These are phyloP conservation scores for Neonectria sp. DNA, from an alignment of 2,329 filamentous ascomycete species.

Conservation along the genomic window DNA sequence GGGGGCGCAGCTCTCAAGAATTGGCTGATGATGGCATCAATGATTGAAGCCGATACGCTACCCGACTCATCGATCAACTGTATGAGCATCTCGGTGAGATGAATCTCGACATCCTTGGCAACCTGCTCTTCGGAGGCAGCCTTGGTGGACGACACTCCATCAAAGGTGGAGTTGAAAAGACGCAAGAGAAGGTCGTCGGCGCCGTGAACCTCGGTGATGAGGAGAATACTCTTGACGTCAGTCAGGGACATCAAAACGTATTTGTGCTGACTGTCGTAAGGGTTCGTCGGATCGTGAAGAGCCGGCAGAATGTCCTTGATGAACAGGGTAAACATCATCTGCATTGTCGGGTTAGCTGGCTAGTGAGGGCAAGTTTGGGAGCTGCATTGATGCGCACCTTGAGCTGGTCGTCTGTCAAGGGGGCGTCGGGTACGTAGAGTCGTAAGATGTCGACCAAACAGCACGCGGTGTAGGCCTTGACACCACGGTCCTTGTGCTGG, in stretches of 20 bases:
- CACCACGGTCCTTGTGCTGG: constrained; percentile 92
- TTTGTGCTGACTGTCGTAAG: constrained; percentile 94
- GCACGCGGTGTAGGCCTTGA: constrained; percentile 89
- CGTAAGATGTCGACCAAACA: constrained; percentile 95
- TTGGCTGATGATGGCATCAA: constrained; percentile 95
- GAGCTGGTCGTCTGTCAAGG: constrained; percentile 90
- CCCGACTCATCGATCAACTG: constrained; percentile 90
- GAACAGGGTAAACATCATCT: constrained; percentile 96
- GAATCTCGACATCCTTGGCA: constrained; percentile 93
- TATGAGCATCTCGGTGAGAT: constrained; percentile 88
- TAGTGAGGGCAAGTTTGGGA: background rate
- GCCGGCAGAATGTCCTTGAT: constrained; percentile 87
- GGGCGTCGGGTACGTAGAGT: constrained; percentile 94
- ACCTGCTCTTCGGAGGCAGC: constrained; percentile 84
- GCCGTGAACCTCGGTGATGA: constrained; percentile 89
- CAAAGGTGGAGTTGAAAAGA: constrained; percentile 92
- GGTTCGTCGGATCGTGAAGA: constrained; percentile 87
- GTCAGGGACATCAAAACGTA: constrained; percentile 91
- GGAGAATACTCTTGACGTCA: constrained; percentile 93
- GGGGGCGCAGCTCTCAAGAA: constrained; percentile 90
- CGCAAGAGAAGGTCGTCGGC: constrained; percentile 84
- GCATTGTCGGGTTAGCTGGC: constrained; percentile 40
- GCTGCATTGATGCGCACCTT: constrained; percentile 72
- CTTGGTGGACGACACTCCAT: constrained; percentile 87
- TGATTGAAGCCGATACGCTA: constrained; percentile 81